Evolutionary conservation across 225 moss, liverwort and hornwort genomes (phyloP), one percentile per base, ranked within the genome.

Genomic region (Antitrichia curtipendula): DNA sequence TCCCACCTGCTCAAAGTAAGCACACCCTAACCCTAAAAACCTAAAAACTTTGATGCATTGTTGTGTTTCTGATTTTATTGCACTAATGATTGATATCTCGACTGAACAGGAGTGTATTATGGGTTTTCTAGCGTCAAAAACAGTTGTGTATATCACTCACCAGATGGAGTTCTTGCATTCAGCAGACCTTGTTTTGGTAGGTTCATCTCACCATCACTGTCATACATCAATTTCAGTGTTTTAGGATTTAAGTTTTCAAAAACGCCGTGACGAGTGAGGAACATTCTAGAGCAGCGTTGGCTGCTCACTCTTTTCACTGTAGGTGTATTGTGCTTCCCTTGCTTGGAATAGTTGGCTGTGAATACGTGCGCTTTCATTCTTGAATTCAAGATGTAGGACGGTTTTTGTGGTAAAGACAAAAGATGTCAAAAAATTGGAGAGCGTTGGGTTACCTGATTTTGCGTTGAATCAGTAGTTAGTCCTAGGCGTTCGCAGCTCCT

Each of bases 111-210:
- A 90, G 62, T 95, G 94, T 50, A 88, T 96, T 27, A 90, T 92
- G 87, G 92, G 91, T 18, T 71, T 56, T 6, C 75, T 96, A 59
- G 87, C 89, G 68, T 85, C 69, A 16, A 95, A 96, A 86, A 96
- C 95, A 29, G 93, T 96, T 88, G 88, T 96, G 16, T 96, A 90
- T 80, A 94, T 96, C 27, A 95, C 95, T 74, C 95, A 96, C 84
- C 94, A 96, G 65, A 89, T 95, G 92, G 96, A 96, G 79, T 95
- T 92, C 82, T 85, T 96, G 73, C 90, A 91, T 61, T 85, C 87
- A 47, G 95, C 95, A 76, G 95, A 96, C 84, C 88, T 93, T 38
- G 92, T 95, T 89, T 72, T 96, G 91, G 96, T 95, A 84, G 70
- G 70, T 16, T 57, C 78, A 80, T 83, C 70, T 69, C 43, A 52